Evolutionary conservation across 192 early-diverging fungal species (phyloP).

Genomic region (Hyaloraphidium curvatum): DNA sequence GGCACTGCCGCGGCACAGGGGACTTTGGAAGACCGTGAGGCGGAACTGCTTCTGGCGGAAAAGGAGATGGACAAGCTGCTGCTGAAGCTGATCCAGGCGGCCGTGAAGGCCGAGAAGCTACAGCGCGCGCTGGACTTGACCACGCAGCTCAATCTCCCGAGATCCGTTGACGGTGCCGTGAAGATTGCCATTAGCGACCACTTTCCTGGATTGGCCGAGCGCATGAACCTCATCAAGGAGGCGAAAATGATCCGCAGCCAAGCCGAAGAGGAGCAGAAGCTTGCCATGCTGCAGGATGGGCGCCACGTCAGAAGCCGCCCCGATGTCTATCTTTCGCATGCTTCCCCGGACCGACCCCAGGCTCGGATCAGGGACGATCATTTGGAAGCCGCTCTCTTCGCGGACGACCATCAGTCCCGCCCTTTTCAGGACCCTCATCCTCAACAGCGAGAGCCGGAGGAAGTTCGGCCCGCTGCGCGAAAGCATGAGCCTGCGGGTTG

Average conservation of each 20-base stretch:
- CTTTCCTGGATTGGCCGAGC: conserved; percentile 50
- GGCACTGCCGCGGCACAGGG: conserved; percentile 28
- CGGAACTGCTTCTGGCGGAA: conserved; percentile 26
- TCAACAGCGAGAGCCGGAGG: too few relatives aligned
- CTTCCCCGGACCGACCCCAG: too few relatives aligned
- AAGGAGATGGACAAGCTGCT: conserved; percentile 63
- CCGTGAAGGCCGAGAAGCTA: conserved; percentile 56
- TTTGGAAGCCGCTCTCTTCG: too few relatives aligned
- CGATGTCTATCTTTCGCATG: too few relatives aligned
- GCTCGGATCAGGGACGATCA: too few relatives aligned
- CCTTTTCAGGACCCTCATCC: too few relatives aligned
- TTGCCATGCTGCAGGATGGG: too few relatives aligned
- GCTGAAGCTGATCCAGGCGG: conserved; percentile 53
- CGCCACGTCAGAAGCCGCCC: too few relatives aligned
- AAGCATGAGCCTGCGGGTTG: too few relatives aligned
- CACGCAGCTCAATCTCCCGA: conserved; percentile 31
- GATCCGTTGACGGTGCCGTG: conserved; percentile 61
- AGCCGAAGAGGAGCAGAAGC: too few relatives aligned
- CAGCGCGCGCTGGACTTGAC: conserved; percentile 67
- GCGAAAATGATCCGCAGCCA: conserved; percentile 8
- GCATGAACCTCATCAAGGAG: conserved; percentile 42
- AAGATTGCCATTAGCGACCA: conserved; percentile 57
- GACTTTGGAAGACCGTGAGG: conserved; percentile 11
- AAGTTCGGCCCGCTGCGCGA: too few relatives aligned
- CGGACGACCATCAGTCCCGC: too few relatives aligned